Percentiles rank a stretch among this genome's conserved stretches.
Conservation (phyloP, 2,329 filamentous ascomycete species). For the Coniella lustricola region DNA sequence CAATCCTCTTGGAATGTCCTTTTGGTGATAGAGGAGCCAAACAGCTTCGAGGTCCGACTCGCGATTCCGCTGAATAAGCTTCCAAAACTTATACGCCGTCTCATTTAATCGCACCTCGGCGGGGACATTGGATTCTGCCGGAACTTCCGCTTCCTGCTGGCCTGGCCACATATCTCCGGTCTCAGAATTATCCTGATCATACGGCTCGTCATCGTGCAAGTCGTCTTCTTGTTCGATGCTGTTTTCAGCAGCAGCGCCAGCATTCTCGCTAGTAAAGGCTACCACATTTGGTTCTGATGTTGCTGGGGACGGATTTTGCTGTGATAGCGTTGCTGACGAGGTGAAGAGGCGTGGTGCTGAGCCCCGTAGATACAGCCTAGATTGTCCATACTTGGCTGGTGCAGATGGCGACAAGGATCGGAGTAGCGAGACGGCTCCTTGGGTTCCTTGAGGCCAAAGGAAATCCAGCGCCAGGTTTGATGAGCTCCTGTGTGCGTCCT, state of each 20-base stretch:
- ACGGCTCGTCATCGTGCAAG: too few species aligned
- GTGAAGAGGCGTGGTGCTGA: constrained; percentile 21
- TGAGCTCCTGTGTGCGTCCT: constrained; percentile 35
- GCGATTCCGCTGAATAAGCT: neutral
- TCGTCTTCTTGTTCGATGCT: neutral
- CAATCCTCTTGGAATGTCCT: neutral
- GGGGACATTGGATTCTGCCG: too few species aligned
- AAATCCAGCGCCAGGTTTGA: constrained; percentile 50
- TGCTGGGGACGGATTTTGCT: neutral
- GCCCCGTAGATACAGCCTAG: constrained; percentile 9
- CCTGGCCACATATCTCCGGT: too few species aligned
- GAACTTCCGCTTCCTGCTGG: too few species aligned
- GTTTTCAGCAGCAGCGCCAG: neutral
- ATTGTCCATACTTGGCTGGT: constrained; percentile 17
- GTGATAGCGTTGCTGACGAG: constrained; percentile 19
- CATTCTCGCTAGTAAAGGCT: neutral
- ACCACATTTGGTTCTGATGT: too few species aligned
- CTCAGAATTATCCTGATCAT: too few species aligned
- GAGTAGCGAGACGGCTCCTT: constrained; percentile 35
- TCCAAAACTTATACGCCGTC: too few species aligned
- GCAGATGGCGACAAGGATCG: constrained; percentile 26
- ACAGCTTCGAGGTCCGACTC: neutral
- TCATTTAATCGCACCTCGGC: too few species aligned
- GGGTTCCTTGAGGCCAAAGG: constrained; percentile 43
- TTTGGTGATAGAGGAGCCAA: constrained; percentile 9